Conservation (phyloP, 1,284 basidiomycete genomes). For the Papiliotrema nemorosa region DNA sequence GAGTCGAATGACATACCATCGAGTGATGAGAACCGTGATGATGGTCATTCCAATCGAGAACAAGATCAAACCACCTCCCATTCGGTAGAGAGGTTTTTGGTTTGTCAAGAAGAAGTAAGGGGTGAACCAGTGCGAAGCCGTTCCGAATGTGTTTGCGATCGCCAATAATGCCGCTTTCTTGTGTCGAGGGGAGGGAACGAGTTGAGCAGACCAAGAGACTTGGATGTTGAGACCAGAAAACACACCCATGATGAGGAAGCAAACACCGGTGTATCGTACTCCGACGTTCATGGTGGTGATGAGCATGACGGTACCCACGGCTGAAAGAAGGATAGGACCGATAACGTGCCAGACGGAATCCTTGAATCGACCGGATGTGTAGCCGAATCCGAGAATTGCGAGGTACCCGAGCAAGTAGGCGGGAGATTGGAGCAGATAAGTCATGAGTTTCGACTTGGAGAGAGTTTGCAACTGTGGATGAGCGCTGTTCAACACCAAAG, state of each 20-base stretch:
- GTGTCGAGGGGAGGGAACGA: slow-evolving; percentile 13
- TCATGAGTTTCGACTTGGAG: slow-evolving; percentile 8
- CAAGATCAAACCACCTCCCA: slow-evolving; percentile 14
- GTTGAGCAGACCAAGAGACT: slow-evolving; percentile 13
- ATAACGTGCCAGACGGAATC: slow-evolving; percentile 16
- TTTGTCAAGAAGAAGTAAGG: slow-evolving; percentile 16
- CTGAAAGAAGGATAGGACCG: slow-evolving; percentile 11
- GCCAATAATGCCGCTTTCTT: slow-evolving; percentile 14
- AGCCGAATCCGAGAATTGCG: slow-evolving; percentile 16
- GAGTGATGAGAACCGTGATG: slow-evolving; percentile 8
- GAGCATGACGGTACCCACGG: slow-evolving; percentile 15
- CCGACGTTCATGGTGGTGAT: slow-evolving; percentile 13
- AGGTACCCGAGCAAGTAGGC: slow-evolving; percentile 14
- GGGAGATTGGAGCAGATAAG: slow-evolving; percentile 14
- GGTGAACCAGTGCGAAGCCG: slow-evolving; percentile 14
- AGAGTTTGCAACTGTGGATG: slow-evolving; percentile 8
- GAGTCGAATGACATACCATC: slow-evolving; percentile 10
- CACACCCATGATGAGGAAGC: slow-evolving; percentile 19
- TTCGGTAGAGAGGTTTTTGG: slow-evolving; percentile 10
- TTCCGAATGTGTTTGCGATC: slow-evolving; percentile 15
- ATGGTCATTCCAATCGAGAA: slow-evolving; percentile 13
- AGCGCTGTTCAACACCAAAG: background rate
- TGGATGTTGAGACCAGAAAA: slow-evolving; percentile 18
- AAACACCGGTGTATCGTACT: slow-evolving; percentile 15
- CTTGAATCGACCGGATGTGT: slow-evolving; percentile 11